A percentile compares a stretch with the other conserved stretches of the same genome.
Evolutionary conservation across 2,329 filamentous ascomycete genomes (phyloP).

Genomic region (Alternaria sp.): DNA sequence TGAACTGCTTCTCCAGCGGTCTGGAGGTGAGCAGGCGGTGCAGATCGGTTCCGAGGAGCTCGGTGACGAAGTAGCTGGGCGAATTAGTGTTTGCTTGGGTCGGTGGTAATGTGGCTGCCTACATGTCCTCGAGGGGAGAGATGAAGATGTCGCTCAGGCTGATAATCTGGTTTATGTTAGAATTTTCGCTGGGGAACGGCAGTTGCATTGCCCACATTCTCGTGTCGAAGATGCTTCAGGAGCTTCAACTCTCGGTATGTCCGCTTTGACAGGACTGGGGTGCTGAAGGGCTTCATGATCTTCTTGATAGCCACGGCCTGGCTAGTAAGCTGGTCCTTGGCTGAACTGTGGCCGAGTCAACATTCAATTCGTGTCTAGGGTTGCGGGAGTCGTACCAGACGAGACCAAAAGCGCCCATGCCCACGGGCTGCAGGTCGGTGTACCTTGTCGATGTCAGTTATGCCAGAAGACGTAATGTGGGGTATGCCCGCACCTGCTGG

Average conservation of each 20-base stretch:
- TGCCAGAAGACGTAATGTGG: slow-evolving; percentile 31
- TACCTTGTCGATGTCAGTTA: slow-evolving; percentile 68
- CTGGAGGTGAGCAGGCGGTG: slow-evolving; percentile 94
- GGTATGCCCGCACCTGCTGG: slow-evolving; percentile 75
- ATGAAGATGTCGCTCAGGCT: slow-evolving; percentile 99
- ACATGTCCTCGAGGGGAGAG: slow-evolving; percentile 98
- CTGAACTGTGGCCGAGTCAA: slow-evolving; percentile 70
- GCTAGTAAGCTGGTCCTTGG: slow-evolving; percentile 95
- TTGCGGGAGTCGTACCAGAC: slow-evolving; percentile 74
- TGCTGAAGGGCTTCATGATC: slow-evolving; percentile 99
- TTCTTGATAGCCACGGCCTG: slow-evolving; percentile 99
- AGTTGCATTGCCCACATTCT: slow-evolving; percentile 73
- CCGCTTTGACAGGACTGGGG: slow-evolving; percentile 95
- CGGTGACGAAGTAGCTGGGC: slow-evolving; percentile 92
- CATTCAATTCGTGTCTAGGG: slow-evolving; percentile 5
- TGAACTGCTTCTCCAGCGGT: slow-evolving; percentile 98
- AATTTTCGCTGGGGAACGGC: not conserved
- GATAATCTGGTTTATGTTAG: slow-evolving; percentile 71
- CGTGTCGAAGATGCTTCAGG: slow-evolving; percentile 93
- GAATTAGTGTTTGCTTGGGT: slow-evolving; percentile 25
- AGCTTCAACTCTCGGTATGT: slow-evolving; percentile 98
- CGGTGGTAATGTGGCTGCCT: slow-evolving; percentile 48
- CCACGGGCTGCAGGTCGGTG: slow-evolving; percentile 96
- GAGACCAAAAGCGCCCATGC: slow-evolving; percentile 98
- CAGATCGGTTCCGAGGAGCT: slow-evolving; percentile 94